A percentile compares a stretch with the other conserved stretches of the same genome.
Evolutionary conservation across 345 rosid genomes (phyloP).

Genomic region (Dimocarpus longan): DNA sequence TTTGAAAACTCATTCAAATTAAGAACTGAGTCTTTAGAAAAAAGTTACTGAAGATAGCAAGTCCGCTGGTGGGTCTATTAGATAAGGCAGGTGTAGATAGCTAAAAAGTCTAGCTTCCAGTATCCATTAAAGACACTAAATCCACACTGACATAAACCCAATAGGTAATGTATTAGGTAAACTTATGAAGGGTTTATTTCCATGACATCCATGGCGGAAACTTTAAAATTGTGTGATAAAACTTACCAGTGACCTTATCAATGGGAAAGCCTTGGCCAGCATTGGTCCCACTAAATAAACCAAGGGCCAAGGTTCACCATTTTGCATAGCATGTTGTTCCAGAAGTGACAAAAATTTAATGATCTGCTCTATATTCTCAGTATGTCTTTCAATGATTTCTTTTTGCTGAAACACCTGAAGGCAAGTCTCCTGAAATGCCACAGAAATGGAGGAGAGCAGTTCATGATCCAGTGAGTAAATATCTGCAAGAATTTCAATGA

Average conservation of each 20-base stretch:
- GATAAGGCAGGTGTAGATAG: not conserved
- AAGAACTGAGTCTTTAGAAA: not conserved
- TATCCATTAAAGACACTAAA: not conserved
- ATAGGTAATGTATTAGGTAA: not conserved
- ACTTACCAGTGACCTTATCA: slow-evolving; percentile 82
- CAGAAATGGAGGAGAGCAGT: slow-evolving; percentile 57
- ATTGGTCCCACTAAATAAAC: slow-evolving; percentile 68
- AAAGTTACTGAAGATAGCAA: not conserved
- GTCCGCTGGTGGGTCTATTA: not conserved
- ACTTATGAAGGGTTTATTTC: not conserved
- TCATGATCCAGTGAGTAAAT: slow-evolving; percentile 47
- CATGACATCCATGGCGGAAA: not conserved
- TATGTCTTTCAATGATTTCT: slow-evolving; percentile 39
- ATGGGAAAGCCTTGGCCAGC: slow-evolving; percentile 61
- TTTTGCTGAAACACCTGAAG: slow-evolving; percentile 49
- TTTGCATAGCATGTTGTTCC: slow-evolving; percentile 43
- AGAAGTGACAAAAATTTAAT: slow-evolving; percentile 62
- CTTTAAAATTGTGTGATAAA: slow-evolving; percentile 15
- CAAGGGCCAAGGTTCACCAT: slow-evolving; percentile 83
- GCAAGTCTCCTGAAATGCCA: slow-evolving; percentile 61
- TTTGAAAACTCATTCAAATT: slow-evolving; percentile 1
- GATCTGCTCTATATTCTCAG: slow-evolving; percentile 45
- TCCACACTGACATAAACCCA: not conserved
- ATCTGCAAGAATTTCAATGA: slow-evolving; percentile 71
- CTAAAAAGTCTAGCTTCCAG: not conserved